phyloP scores from a whole-genome alignment of 768 basidiomycete genomes.

The Tricholomella constricta region DNA sequence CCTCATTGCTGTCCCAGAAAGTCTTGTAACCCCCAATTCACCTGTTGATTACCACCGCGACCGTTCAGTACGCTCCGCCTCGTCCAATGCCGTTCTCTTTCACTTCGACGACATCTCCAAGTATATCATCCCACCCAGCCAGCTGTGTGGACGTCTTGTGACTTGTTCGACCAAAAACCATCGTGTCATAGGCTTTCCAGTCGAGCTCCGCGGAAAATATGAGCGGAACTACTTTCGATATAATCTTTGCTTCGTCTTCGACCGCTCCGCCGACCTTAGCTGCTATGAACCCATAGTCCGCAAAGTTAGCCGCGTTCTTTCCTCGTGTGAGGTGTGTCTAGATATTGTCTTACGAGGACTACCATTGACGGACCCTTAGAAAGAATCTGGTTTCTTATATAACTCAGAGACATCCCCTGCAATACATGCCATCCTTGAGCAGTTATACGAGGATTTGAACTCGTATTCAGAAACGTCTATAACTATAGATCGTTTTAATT shows the following conservation, averaged over 20 bases:
- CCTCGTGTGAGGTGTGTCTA: conserved; percentile 79
- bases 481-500: conserved; percentile 87
- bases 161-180: conserved; percentile 80
- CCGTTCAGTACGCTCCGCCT: conserved; percentile 49
- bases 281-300: conserved; percentile 96
- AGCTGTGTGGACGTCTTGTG: conserved; percentile 86
- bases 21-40: conserved; percentile 39
- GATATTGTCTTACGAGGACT: background rate
- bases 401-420: conserved; percentile 64
- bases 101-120: conserved; percentile 91
- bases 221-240: conserved; percentile 88
- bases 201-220: conserved; percentile 75
- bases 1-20: conserved; percentile 56
- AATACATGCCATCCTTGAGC: conserved; percentile 86
- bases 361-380: conserved; percentile 39
- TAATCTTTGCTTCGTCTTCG: conserved; percentile 97
- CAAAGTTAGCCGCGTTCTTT: conserved; percentile 89
- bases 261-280: conserved; percentile 85
- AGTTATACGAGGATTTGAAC: conserved; percentile 95
- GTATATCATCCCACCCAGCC: conserved; percentile 88
- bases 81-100: conserved; percentile 63
- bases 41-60: conserved; percentile 25
- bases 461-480: conserved; percentile 97
- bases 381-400: conserved; percentile 90
- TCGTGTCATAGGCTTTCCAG: conserved; percentile 91